These are phyloP conservation scores for Arabidopsis arenosa DNA, from an alignment of 345 rosid genomes.

Conservation along the genomic window DNA sequence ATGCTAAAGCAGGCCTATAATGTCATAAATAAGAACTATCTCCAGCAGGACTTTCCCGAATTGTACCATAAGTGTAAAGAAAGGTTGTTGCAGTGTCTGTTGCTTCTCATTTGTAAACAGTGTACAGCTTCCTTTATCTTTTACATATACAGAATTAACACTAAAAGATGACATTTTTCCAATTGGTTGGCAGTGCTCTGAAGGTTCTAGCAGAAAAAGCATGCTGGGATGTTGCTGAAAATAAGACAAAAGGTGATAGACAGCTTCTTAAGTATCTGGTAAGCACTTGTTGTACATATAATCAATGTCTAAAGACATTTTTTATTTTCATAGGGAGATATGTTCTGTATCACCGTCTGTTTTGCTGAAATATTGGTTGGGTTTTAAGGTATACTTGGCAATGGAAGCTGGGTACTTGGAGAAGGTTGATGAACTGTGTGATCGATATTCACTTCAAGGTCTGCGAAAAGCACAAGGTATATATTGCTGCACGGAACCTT, in stretches of 20 bases:
- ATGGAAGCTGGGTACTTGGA: constrained; percentile 97
- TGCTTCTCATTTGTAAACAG: constrained; percentile 1
- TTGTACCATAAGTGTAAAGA: constrained; percentile 74
- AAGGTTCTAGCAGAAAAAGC: constrained; percentile 88
- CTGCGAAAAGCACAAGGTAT: constrained; percentile 70
- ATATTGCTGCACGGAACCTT: constrained; percentile 12
- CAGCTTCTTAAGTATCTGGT: constrained; percentile 83
- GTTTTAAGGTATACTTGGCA: constrained; percentile 84
- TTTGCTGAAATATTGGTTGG: constrained; percentile 14
- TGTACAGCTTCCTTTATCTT: not conserved
- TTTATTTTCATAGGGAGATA: not conserved
- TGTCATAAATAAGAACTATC: constrained; percentile 74
- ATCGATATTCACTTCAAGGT: constrained; percentile 77
- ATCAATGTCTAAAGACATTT: not conserved
- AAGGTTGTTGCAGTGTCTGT: constrained; percentile 52
- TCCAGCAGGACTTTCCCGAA: constrained; percentile 74
- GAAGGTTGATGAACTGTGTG: constrained; percentile 91
- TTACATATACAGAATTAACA: not conserved
- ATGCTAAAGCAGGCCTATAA: constrained; percentile 76
- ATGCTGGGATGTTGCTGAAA: constrained; percentile 94
- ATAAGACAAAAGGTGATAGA: constrained; percentile 68
- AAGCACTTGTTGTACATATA: constrained; percentile 29
- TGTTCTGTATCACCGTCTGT: constrained; percentile 1
- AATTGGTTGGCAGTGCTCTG: constrained; percentile 56
- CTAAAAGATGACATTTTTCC: not conserved